Evolutionary conservation across 306 rosid species (phyloP).

Genomic region (Prunus davidiana): DNA sequence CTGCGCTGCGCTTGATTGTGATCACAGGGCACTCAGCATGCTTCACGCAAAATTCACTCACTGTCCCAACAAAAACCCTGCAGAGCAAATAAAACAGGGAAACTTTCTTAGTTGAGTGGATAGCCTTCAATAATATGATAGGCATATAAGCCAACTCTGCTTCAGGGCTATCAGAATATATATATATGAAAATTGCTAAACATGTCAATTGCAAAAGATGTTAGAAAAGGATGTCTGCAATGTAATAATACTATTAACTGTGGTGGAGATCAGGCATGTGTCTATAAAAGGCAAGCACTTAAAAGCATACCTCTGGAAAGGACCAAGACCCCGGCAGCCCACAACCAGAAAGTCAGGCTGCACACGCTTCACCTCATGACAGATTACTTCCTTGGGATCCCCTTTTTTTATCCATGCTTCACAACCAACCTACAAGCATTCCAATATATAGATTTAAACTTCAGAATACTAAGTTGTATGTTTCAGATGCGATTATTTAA

Average conservation of each 20-base stretch:
- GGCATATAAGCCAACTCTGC: background rate
- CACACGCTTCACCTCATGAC: slow-evolving; percentile 66
- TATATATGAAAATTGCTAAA: background rate
- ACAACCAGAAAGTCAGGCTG: slow-evolving; percentile 83
- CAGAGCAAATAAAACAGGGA: slow-evolving; percentile 1
- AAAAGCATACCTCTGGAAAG: slow-evolving; percentile 71
- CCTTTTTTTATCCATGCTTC: slow-evolving; percentile 85
- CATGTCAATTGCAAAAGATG: background rate
- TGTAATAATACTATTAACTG: background rate
- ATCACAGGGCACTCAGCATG: slow-evolving; percentile 98
- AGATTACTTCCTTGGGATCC: slow-evolving; percentile 81
- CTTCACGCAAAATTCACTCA: slow-evolving; percentile 90
- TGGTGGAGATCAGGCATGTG: background rate
- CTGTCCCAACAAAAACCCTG: slow-evolving; percentile 98
- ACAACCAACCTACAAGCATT: slow-evolving; percentile 55
- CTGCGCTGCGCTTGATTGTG: slow-evolving; percentile 78
- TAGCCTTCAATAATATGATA: background rate
- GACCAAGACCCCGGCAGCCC: slow-evolving; percentile 96
- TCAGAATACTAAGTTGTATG: background rate
- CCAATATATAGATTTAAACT: slow-evolving; percentile 1
- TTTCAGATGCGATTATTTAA: background rate
- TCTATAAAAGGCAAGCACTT: background rate
- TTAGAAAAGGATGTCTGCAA: background rate
- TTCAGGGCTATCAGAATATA: background rate
- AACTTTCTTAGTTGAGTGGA: background rate